phyloP scores from a whole-genome alignment of 257 asterid genomes.

The Plantago major region DNA sequence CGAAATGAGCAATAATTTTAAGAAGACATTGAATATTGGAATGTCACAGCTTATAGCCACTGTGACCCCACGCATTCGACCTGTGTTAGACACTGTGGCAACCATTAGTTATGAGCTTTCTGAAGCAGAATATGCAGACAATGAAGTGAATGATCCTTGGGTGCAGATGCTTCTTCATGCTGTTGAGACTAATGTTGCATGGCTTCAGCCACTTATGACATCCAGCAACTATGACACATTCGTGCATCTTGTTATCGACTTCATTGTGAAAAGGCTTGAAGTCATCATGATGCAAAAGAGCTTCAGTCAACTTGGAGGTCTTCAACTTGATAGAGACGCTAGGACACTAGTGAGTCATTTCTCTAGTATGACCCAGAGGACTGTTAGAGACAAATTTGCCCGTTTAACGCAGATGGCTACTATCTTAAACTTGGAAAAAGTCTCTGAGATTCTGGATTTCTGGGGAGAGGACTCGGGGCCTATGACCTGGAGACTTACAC shows the following conservation, averaged over 20 bases:
- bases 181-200: constrained; percentile 73
- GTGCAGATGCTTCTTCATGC: constrained; percentile 93
- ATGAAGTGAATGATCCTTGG: constrained; percentile 98
- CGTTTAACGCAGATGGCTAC: constrained; percentile 98
- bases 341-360: constrained; percentile 89
- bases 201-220: constrained; percentile 91
- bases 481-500: constrained; percentile 96
- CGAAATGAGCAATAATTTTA: constrained; percentile 77
- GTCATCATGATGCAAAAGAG: constrained; percentile 93
- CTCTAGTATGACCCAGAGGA: constrained; percentile 88
- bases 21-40: constrained; percentile 62
- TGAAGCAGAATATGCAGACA: constrained; percentile 91
- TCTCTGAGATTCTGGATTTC: constrained; percentile 92
- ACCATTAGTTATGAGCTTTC: constrained; percentile 85
- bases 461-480: constrained; percentile 99
- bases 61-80: constrained; percentile 78
- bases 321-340: constrained; percentile 88
- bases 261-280: constrained; percentile 88
- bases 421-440: constrained; percentile 83
- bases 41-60: constrained; percentile 81
- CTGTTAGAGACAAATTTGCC: constrained; percentile 89
- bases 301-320: constrained; percentile 97
- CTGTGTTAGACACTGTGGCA: constrained; percentile 75
- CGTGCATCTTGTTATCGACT: constrained; percentile 75
- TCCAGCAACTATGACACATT: constrained; percentile 67